These are phyloP conservation scores for Acorus calamus DNA, from an alignment of 106 monocot species.

Conservation along the genomic window DNA sequence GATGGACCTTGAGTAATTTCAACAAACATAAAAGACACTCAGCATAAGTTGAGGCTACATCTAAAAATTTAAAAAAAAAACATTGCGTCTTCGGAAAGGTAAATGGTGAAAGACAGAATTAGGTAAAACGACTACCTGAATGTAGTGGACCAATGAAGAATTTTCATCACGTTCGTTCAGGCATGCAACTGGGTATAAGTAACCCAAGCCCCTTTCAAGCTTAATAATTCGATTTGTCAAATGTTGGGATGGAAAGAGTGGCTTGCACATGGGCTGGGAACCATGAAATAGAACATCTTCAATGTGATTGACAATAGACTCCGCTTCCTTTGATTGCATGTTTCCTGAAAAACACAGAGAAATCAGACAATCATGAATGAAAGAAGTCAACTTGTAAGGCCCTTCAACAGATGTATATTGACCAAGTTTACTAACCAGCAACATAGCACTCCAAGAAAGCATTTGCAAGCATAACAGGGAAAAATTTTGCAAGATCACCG, in stretches of 20 bases:
- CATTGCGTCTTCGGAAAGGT: too few relatives aligned
- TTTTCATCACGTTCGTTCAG: conserved; percentile 73
- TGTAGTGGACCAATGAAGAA: conserved; percentile 79
- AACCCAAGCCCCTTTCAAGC: conserved; percentile 66
- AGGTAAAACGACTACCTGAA: conserved; percentile 51
- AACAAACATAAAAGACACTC: background rate
- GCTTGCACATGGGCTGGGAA: conserved; percentile 37
- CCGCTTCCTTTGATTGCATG: conserved; percentile 53
- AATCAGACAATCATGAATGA: conserved; percentile 3
- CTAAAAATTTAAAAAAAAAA: too few relatives aligned
- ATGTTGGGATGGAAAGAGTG: conserved; percentile 76
- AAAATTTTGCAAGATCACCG: conserved; percentile 45
- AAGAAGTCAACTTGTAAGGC: too few relatives aligned
- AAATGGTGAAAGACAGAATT: background rate
- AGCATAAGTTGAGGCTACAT: background rate
- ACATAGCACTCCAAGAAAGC: conserved; percentile 70
- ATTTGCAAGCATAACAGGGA: conserved; percentile 42
- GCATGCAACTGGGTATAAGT: conserved; percentile 40
- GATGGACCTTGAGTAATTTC: conserved; percentile 50
- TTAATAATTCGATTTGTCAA: conserved; percentile 71
- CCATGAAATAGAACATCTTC: conserved; percentile 59
- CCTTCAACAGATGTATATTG: background rate
- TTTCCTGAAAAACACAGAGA: conserved; percentile 41
- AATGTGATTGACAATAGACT: conserved; percentile 38
- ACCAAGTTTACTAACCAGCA: conserved; percentile 32